Evolutionary conservation across 768 basidiomycete genomes (phyloP), one percentile per base, ranked within the genome.

Genomic region (Leccinum aurantiacum): DNA sequence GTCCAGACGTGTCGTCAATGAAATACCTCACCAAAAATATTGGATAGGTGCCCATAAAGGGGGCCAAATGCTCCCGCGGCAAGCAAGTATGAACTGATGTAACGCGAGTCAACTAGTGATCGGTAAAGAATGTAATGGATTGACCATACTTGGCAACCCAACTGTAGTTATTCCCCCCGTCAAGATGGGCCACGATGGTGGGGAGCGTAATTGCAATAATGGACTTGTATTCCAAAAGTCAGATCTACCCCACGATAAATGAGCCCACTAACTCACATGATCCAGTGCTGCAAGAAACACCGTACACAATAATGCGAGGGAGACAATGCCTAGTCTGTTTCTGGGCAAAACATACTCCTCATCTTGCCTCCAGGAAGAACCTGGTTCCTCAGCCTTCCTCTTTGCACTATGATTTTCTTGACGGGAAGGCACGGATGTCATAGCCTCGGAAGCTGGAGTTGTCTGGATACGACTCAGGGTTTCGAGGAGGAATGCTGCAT

Each of bases 41-140:
- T 86, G 2, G 89, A 90, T 0, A 91, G 72, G 67, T 91, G 92
- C 13, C 91, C 91, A 63, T 91, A 92, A 2, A 90, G 65, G 0
- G 91, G 90, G 0, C 85, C 78, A 10, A 89, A 75, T 4, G 86
- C 76, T 15, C 87, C 84, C 3, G 85, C 82, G 0, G 86, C 81
- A 19, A 93, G 82, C 17, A 93, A 75, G 69, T 92, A 93, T 33
- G 90, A 85, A 68, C 89, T 90, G 57, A 3, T 6, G 2, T 13
- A 33, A 53, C 1, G 6, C 4, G 22, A 24, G 24, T 55, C 0
- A 41, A 46, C 29, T 13, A 41, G 25, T 35, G 29, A 56, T 59
- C 14, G 7, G 70, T 53, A 33, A 33, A 5, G 19, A 46, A 46
- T 46, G 19, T 46, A 37, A 41, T 13, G 19, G 27, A 48, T 22